Evolutionary conservation across 768 basidiomycete genomes (phyloP).

Genomic region (Ephemerocybe angulata): DNA sequence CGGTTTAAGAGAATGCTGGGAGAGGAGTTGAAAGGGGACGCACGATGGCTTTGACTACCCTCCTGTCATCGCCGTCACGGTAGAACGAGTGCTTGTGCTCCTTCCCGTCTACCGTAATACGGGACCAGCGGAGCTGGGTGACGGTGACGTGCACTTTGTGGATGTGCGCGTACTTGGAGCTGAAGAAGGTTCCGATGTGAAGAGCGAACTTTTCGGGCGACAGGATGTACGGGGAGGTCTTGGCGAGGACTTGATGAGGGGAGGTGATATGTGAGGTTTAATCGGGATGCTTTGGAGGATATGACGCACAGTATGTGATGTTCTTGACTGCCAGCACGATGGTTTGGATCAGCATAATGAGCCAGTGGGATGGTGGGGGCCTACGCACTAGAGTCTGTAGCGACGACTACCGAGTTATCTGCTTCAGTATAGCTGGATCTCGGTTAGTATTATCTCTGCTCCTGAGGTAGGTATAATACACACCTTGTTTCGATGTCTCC

Average conservation of each 20-base stretch:
- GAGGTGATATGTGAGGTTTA: background rate
- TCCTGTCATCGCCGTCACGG: constrained; percentile 89
- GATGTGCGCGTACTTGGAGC: constrained; percentile 77
- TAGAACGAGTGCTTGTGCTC: constrained; percentile 78
- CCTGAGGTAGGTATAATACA: background rate
- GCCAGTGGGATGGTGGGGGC: no score
- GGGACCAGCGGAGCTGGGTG: constrained; percentile 80
- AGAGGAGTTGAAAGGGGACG: constrained; percentile 12
- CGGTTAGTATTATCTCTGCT: background rate
- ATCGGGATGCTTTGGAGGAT: background rate
- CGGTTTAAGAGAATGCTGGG: constrained; percentile 8
- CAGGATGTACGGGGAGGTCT: constrained; percentile 84
- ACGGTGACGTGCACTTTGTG: constrained; percentile 65
- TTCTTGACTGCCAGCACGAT: constrained; percentile 52
- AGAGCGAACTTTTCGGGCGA: constrained; percentile 82
- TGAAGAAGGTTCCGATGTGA: constrained; percentile 80
- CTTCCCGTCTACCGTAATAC: constrained; percentile 54
- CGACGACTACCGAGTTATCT: constrained; percentile 84
- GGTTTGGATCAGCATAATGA: background rate
- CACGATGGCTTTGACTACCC: constrained; percentile 58
- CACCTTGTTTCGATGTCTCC: constrained; percentile 79
- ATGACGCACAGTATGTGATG: constrained; percentile 53
- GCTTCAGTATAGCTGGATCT: constrained; percentile 72
- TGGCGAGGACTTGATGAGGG: constrained; percentile 63
- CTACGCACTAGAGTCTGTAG: constrained; percentile 86